Base-by-base conservation (phyloP, 228 moss, liverwort and hornwort species). In the Sphagnum magellanicum region DNA sequence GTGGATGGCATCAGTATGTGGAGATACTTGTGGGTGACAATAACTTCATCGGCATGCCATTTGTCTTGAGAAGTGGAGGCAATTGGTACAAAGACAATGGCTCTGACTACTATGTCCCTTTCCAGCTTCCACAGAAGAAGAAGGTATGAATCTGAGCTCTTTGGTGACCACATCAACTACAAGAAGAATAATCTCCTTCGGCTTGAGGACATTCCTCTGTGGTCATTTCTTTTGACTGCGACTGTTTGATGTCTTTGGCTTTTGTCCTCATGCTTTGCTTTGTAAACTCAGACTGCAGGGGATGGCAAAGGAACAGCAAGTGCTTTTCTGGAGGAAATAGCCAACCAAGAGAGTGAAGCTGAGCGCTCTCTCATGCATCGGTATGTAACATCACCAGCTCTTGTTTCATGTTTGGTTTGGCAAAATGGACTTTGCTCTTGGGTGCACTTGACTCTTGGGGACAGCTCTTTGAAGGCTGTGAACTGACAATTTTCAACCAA, bases 321-420 rank as follows among this genome's bases (percentile, higher is more conserved):
- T 73, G 83, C 74, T 4, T 88, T 93, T 63, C 58, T 97, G 70
- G 87, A 91, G 73, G 93, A 88, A 71, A 68, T 97, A 73, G 97
- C 97, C 8, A 75, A 77, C 68, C 84, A 89, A 72, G 97, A 97
- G 71, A 93, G 91, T 80, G 97, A 97, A 75, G 97, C 97, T 66
- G 84, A 97, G 66, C 83, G 90, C n/a, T 93, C 97, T 0, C 80
- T 97, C 65, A 97, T 97, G 97, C 97, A 93, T 67, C 84, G 96
- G 95, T 95, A 60, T 16, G 51, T 73, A 61, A 4, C 5, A 6
- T 67, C 57, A 17, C 50, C 2, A 32, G 32, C 32, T 32, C 32
- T 32, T 50, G 10, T 5, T 5, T 8, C 6, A 8, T 1, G 4
- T 55, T 59, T 10, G 1, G 15, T 59, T 12, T 5, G 0, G 15